A percentile compares a stretch with the other conserved stretches of the same genome.
phyloP scores from a whole-genome alignment of 768 basidiomycete species.

The Psilocybe subaeruginosa region DNA sequence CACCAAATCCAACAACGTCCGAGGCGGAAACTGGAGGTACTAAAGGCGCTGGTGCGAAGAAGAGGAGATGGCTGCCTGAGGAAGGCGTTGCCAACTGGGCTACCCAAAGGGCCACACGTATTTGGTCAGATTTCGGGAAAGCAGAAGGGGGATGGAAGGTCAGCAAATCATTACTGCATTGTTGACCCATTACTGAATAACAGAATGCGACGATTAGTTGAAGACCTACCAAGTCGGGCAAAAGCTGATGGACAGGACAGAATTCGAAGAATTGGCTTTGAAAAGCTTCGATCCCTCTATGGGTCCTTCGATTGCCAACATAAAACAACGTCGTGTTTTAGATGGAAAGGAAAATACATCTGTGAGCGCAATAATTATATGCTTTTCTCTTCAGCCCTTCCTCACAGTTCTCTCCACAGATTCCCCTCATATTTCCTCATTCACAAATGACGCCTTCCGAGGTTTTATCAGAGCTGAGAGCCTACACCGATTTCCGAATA shows the following conservation, averaged over 20 bases:
- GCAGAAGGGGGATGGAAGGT: slow-evolving; percentile 79
- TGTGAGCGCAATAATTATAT: slow-evolving; percentile 9
- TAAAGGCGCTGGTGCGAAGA: slow-evolving; percentile 21
- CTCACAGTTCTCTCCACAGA: slow-evolving; percentile 36
- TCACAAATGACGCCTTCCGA: slow-evolving; percentile 37
- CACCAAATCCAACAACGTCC: slow-evolving; percentile 2
- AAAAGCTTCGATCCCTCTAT: slow-evolving; percentile 73
- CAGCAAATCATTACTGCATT: slow-evolving; percentile 21
- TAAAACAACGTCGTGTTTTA: slow-evolving; percentile 19
- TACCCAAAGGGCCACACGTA: slow-evolving; percentile 50
- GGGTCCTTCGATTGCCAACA: slow-evolving; percentile 50
- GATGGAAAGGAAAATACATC: slow-evolving; percentile 23
- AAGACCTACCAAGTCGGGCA: slow-evolving; percentile 67
- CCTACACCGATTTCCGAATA: slow-evolving; percentile 54
- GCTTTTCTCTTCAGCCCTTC: neutral
- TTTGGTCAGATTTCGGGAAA: slow-evolving; percentile 73
- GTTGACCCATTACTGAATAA: neutral
- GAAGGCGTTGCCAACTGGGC: slow-evolving; percentile 52
- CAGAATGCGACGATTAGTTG: slow-evolving; percentile 37
- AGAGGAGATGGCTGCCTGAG: slow-evolving; percentile 37
- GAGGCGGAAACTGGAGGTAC: slow-evolving; percentile 19
- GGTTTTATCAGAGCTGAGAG: slow-evolving; percentile 47
- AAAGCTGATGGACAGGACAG: slow-evolving; percentile 68
- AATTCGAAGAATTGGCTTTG: slow-evolving; percentile 81
- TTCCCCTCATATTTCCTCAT: slow-evolving; percentile 67